Evolutionary conservation across 441 rosid species (phyloP), one percentile per base, ranked within the genome.

Genomic region (Erysimum cheiri): DNA sequence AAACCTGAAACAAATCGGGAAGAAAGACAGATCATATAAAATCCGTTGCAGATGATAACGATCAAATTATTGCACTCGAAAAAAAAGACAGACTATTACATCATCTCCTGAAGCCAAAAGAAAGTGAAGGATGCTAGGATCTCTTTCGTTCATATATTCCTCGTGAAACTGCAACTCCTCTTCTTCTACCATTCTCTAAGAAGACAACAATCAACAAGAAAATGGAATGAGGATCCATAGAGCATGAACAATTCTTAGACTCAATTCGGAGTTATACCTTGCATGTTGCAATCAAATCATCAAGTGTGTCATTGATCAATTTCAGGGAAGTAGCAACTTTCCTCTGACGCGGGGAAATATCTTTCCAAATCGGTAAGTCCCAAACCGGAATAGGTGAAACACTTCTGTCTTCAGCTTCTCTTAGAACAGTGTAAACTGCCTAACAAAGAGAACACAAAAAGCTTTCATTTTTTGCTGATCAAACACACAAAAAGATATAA

Each of bases 371-470:
- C 1, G 99, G 99, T 68, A 95, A 79, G 57, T 95, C 98, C 99
- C 98, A 95, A 28, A 83, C 60, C 40, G 99, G 98, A 73, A 95
- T 85, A 60, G 98, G 99, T 35, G 98, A 77, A 76, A 92, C 88
- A 78, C 99, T 95, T 70, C 98, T 84, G 60, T 95, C 97, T 71
- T 95, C 99, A 60, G 99, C 99, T 80, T 95, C 99, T 75, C 97
- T 83, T 67, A 95, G 61, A 75, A 92, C 93, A 17, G 92, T 87
- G 75, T 92, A 95, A 55, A 95, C 97, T 71, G 99, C 99, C 99
- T 94, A 64, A 69, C 46, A 77, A 32, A 57, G 14, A 19, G 19
- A 81, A 44, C 26, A 67, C 32, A 17, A 50, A 49, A 67, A 72
- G 60, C 41, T 62, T 49, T 53, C 19, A 58, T 46, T 1, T 13